Evolutionary conservation across 768 basidiomycete genomes (phyloP).

Genomic region (Hortiboletus campestris): DNA sequence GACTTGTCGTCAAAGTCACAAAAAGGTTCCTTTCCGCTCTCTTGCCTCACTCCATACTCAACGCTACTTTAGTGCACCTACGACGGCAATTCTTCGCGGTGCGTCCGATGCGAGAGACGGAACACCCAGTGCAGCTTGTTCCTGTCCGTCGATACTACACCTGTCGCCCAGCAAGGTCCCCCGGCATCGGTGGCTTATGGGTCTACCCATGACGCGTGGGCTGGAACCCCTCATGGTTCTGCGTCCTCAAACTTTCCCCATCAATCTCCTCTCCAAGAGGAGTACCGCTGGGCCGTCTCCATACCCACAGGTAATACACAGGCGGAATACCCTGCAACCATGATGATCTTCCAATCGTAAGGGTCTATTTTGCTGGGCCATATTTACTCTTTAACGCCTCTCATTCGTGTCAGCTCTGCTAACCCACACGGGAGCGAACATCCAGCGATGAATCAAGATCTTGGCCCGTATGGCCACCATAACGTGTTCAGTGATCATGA

Average conservation of each 20-base stretch:
- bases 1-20: conserved; percentile 25
- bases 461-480: conserved; percentile 2
- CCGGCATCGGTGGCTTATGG: neutral
- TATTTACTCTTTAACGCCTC: neutral
- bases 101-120: conserved; percentile 18
- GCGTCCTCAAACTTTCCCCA: conserved; percentile 1
- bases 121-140: conserved; percentile 18
- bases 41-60: neutral
- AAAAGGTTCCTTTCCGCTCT: conserved; percentile 14
- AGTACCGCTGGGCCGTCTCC: neutral
- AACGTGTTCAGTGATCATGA: conserved; percentile 11
- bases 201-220: conserved; percentile 5
- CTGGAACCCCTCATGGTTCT: conserved; percentile 1
- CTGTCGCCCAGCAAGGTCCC: conserved; percentile 6
- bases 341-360: conserved; percentile 9
- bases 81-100: conserved; percentile 9
- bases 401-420: neutral
- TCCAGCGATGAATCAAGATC: conserved; percentile 1
- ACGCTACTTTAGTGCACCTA: conserved; percentile 16
- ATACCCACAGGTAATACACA: neutral
- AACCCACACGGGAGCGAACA: conserved; percentile 12
- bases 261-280: neutral
- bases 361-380: neutral
- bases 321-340: conserved; percentile 6
- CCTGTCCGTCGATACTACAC: neutral